Base-by-base conservation (phyloP, 768 basidiomycete genomes). In the Nidula microcarpa region DNA sequence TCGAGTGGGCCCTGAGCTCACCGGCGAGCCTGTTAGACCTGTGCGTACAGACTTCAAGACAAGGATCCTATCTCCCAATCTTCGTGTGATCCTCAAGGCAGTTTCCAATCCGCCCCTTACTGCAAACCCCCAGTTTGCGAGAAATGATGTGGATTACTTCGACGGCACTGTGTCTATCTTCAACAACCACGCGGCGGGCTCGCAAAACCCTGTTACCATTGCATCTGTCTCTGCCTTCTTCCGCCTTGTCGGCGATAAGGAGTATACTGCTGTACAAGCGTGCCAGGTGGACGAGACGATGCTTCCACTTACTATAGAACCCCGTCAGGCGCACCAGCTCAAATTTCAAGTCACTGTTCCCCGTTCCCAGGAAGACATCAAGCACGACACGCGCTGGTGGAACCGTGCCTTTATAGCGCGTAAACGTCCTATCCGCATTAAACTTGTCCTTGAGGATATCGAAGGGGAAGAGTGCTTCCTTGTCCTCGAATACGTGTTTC, bases 41-140 rank as follows among this genome's bases (percentile, higher is more conserved):
- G 57, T 60, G 7, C 71, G 70, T 18, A 74, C 67, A 30, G 67
- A 74, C 43, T 75, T 75, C 63, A 73, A 72, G 54, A 72, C 72
- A 2, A 55, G 64, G 13, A 66, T 66, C 11, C 23, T 23, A 4
- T 57, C 68, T 2, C 59, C 67, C 1, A 47, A 57, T 8, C 56
- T 74, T 11, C 67, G 66, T 17, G 62, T 72, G 32, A 63, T 73
- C 43, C 60, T 75, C 30, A 72, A 69, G 56, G 43, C 57, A 1
- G 59, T 62, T 48, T 69, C 69, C n/a, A 68, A 73, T 33, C 72
- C 72, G 13, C 70, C 72, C 6, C 64, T 75, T 4, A 53, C 54
- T 5, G 68, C 72, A 30, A 75, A 75, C 54, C 63, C 67, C 1
- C 52, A 68, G 7, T 57, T 61, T 9, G 68, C 65, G 1, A 56